Percentiles rank a stretch among this genome's conserved stretches.
phyloP scores from a whole-genome alignment of 805 yeast genomes.

The Candida maris region DNA sequence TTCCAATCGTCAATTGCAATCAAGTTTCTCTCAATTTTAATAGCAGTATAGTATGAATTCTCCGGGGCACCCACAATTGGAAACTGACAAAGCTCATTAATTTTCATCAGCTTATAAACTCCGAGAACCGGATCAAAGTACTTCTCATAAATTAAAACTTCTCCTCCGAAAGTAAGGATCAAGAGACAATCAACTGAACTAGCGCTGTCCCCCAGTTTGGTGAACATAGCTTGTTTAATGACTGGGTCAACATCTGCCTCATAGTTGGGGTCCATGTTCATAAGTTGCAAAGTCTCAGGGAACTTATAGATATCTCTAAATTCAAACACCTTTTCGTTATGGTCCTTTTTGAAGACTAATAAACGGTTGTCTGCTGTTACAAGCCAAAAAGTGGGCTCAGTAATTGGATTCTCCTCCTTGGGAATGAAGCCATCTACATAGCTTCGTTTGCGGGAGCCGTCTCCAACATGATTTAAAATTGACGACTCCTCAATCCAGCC shows the following conservation, averaged over 20 bases:
- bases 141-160: slow-evolving; percentile 62
- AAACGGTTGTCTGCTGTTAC: slow-evolving; percentile 77
- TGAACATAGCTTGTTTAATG: slow-evolving; percentile 63
- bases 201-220: slow-evolving; percentile 58
- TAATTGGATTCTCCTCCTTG: slow-evolving; percentile 18
- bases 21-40: slow-evolving; percentile 63
- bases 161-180: slow-evolving; percentile 78
- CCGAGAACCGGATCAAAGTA: slow-evolving; percentile 39
- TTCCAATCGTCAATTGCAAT: slow-evolving; percentile 55
- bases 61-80: slow-evolving; percentile 75
- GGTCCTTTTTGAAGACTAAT: slow-evolving; percentile 56
- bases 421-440: slow-evolving; percentile 20
- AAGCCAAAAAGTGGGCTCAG: slow-evolving; percentile 51
- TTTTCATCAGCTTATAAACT: slow-evolving; percentile 40
- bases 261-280: slow-evolving; percentile 44
- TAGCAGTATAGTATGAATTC: slow-evolving; percentile 68
- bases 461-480: slow-evolving; percentile 41
- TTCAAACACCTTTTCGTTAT: slow-evolving; percentile 51
- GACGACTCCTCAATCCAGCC: slow-evolving; percentile 59
- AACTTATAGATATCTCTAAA: slow-evolving; percentile 47
- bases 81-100: slow-evolving; percentile 39
- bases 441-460: slow-evolving; percentile 25
- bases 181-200: slow-evolving; percentile 61
- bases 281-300: slow-evolving; percentile 40
- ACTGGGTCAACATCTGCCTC: slow-evolving; percentile 66